Base-by-base conservation (phyloP, 208 protist genomes). In the Crithidia mellificae region DNA sequence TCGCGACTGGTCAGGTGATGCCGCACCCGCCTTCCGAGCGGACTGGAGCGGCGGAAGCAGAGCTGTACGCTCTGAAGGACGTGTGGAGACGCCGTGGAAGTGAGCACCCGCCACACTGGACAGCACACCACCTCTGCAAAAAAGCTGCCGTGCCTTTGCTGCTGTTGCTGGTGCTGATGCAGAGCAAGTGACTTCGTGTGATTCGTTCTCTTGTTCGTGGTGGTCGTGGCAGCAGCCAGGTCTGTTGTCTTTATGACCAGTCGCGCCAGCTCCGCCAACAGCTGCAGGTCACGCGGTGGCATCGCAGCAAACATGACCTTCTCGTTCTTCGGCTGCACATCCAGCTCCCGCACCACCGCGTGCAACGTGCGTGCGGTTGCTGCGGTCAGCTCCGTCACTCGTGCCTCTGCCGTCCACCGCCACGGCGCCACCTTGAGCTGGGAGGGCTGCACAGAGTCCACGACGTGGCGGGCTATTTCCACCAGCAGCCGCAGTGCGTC, bases 21-120 rank as follows among this genome's bases (percentile, higher is more conserved):
- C 19, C 77, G 73, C 7, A 92, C 70, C 2, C 83, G 81, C 27
- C 67, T 79, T 14, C 83, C 74, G 11, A 92, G 71, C 0, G 61
- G 46, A 52, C 63, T 83, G 32, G 27, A 46, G 25, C 58, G 34
- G 49, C 39, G 38, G 55, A 73, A 86, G 62, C 63, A 92, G 20
- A 69, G 41, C 4, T 74, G 74, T 5, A 89, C 53, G 0, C 59
- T 54, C 19, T 58, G 51, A 1, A 68, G 43, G 0, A 59, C 39
- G 41, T 36, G 70, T 5, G 70, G 70, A 5, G 70, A 76, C 27
- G 55, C 46, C 6, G 55, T 70, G 5, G 36, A 8, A 0, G 63
- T 66, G 29, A 76, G 34, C 19, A 58, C 20, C 6, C 41, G 22
- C 70, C 70, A 76, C 63, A 70, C 68, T 0, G 46, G 53, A 24